phyloP scores from a whole-genome alignment of 2,329 filamentous ascomycete species.

The Tolypocladium album region DNA sequence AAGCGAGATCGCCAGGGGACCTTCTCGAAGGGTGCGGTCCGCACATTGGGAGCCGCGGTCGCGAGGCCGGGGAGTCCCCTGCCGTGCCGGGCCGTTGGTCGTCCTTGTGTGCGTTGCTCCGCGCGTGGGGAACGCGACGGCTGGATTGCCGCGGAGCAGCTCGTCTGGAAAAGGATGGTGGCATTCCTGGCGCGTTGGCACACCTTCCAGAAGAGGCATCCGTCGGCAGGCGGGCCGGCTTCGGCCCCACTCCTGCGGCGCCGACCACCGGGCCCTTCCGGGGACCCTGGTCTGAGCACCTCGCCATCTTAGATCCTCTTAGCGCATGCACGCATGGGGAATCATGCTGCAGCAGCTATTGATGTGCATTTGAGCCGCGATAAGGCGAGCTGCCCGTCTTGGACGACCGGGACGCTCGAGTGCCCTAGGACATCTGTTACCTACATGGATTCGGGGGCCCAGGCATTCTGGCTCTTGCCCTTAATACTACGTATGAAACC shows the following conservation, averaged over 20 bases:
- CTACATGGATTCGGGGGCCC: background rate
- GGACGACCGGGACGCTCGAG: background rate
- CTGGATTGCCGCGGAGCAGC: background rate
- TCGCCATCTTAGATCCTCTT: background rate
- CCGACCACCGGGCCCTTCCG: background rate
- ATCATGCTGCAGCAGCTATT: background rate
- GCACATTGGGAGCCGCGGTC: background rate
- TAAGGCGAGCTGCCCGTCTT: background rate
- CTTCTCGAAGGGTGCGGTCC: background rate
- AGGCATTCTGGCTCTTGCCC: background rate
- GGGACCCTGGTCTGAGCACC: background rate
- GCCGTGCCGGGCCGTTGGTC: background rate
- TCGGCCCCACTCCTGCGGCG: background rate
- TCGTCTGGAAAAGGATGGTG: background rate
- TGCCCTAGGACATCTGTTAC: too few species aligned
- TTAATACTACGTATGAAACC: background rate
- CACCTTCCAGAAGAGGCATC: background rate
- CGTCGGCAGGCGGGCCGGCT: background rate
- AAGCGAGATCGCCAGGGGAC: background rate
- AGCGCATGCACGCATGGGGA: background rate
- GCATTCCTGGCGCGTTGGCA: background rate
- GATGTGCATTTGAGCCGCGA: background rate
- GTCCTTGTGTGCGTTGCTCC: background rate
- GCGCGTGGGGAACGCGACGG: background rate
- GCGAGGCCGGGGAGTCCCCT: background rate